These are phyloP conservation scores for Apostasia shenzhenica DNA, from an alignment of 106 monocot species.

Conservation along the genomic window DNA sequence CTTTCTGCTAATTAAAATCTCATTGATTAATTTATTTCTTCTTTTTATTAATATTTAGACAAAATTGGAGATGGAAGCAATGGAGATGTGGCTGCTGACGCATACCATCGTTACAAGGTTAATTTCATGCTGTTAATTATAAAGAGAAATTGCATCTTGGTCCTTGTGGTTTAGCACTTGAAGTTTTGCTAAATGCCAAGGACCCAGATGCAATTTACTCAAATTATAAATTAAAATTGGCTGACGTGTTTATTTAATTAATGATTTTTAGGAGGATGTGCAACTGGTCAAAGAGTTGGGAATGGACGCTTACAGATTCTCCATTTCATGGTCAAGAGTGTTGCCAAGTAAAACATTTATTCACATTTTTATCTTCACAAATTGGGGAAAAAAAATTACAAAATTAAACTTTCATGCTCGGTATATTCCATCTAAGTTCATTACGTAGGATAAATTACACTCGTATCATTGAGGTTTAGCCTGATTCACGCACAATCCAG, in stretches of 20 bases:
- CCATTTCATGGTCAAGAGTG: slow-evolving; percentile 58
- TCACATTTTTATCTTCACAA: not conserved
- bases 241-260: not conserved
- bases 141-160: no score
- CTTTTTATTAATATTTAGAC: slow-evolving; percentile 14
- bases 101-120: slow-evolving; percentile 47
- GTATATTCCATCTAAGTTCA: no score
- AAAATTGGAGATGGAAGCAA: slow-evolving; percentile 34
- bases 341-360: slow-evolving; percentile 27
- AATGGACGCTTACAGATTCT: slow-evolving; percentile 44
- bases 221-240: no score
- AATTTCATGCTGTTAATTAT: no score
- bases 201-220: no score
- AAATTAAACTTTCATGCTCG: no score
- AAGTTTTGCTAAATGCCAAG: no score
- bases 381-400: no score
- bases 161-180: no score
- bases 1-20: not conserved
- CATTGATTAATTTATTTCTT: not conserved
- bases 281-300: slow-evolving; percentile 34
- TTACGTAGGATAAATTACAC: no score
- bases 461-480: no score
- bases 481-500: no score
- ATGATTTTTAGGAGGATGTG: slow-evolving; percentile 42
- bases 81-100: slow-evolving; percentile 39